Evolutionary conservation across 2,329 filamentous ascomycete species (phyloP), one percentile per base, ranked within the genome.

Genomic region (Diaporthe citri): DNA sequence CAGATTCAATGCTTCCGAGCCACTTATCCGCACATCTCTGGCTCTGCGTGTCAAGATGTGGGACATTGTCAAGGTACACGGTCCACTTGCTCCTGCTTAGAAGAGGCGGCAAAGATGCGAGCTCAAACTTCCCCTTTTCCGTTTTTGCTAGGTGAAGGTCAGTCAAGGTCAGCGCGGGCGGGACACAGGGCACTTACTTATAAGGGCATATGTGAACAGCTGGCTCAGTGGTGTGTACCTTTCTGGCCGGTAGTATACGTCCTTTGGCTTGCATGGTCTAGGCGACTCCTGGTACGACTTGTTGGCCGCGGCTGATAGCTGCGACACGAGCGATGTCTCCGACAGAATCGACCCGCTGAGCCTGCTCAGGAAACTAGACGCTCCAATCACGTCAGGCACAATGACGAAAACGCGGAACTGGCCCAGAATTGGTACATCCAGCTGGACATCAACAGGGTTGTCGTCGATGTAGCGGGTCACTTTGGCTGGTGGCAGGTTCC

Each of bases 81-180:
- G 92, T 93, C 92, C 93, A 95, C 43, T 89, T 87, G 81, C 91
- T 93, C 72, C 90, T 87, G 78, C 91, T 89, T 46, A 95, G 81
- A 28, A 92, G 81, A 0, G 84, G 80, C 0, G 93, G 93, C 17
- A 95, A 84, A 77, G 94, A 89, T 2, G 87, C 86, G 36, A 95
- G 88, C 81, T 95, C 93, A 62, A 95, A 87, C 2, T 89, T 86
- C 4, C 85, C 83, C 80, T 93, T 93, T 5, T 78, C 75, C 46
- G 80, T 81, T 20, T 46, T 75, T 36, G 64, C 69, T 74, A 48
- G 3, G 10, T 20, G 59, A 72, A 55, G 73, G 57, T 60, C 17
- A 76, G 72, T 2, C 51, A 28, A 43, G n/a, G 1, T 39, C 2
- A 31, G 7, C 6, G 31, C 34, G 31, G 25, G 34, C 7, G n/a